Base-by-base conservation (phyloP, 2,329 filamentous ascomycete genomes). In the Chlorencoelia australis region DNA sequence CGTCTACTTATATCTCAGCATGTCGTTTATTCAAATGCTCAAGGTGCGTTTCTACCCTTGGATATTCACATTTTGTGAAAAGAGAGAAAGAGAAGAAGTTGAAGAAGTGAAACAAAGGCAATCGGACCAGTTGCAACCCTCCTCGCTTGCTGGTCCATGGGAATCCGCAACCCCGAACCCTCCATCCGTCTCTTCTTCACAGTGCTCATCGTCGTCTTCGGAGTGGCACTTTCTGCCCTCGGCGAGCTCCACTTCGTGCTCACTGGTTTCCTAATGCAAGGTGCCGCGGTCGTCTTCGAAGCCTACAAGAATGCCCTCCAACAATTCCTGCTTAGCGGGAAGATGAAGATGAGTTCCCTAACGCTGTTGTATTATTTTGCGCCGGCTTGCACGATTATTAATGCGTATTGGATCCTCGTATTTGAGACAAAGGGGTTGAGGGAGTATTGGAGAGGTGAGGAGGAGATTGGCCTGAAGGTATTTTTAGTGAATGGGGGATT, bases 21-120 rank as follows among this genome's bases (percentile, higher is more conserved):
- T 96, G 40, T 83, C 89, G 43, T 96, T 95, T 63, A 96, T 96
- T 55, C 89, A 96, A 71, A 96, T 96, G 89, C 78, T 96, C 62
- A 96, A 96, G 82, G 81, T 85, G 40, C 71, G 5, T 14, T 20
- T 4, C 30, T 24, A n/a, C n/a, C n/a, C n/a, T n/a, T n/a, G n/a
- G n/a, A n/a, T n/a, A n/a, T n/a, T n/a, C n/a, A n/a, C n/a, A n/a
- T n/a, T n/a, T n/a, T n/a, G n/a, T n/a, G n/a, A n/a, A n/a, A n/a
- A n/a, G n/a, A n/a, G n/a, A n/a, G n/a, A n/a, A n/a, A n/a, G n/a
- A n/a, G n/a, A n/a, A n/a, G n/a, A n/a, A n/a, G n/a, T n/a, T n/a
- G n/a, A n/a, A n/a, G n/a, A n/a, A n/a, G n/a, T n/a, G n/a, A n/a
- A n/a, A n/a, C n/a, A n/a, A n/a, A 88, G 84, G 91, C 91, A 48